These are phyloP conservation scores for Paramecium biaurelia DNA, from an alignment of 73 alveolate genomes.

Conservation along the genomic window DNA sequence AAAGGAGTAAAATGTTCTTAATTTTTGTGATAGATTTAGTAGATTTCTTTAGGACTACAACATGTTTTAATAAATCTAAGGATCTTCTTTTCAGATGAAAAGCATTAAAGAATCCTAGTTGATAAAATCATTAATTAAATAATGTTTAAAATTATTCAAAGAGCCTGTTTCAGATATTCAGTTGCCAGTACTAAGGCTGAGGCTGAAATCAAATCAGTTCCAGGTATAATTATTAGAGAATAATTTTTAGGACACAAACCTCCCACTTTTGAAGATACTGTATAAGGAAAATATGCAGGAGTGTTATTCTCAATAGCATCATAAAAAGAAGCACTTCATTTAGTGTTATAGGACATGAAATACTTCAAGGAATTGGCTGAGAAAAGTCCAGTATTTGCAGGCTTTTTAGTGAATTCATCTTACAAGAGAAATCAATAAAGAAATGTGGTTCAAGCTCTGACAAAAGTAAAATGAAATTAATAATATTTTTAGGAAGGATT, in stretches of 20 bases:
- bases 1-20: constrained; percentile 11
- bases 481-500: constrained; percentile 58
- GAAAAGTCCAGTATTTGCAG: constrained; percentile 60
- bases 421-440: constrained; percentile 61
- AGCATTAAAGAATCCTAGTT: neutral
- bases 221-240: neutral
- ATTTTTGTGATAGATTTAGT: neutral
- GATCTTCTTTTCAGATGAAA: constrained; percentile 4
- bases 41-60: neutral
- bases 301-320: constrained; percentile 81
- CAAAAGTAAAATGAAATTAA: neutral
- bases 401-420: constrained; percentile 63
- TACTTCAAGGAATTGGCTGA: constrained; percentile 66
- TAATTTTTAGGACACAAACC: constrained; percentile 55
- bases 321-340: constrained; percentile 61
- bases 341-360: constrained; percentile 72
- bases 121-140: constrained; percentile 1
- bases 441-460: constrained; percentile 62
- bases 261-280: constrained; percentile 71
- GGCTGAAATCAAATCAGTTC: constrained; percentile 41
- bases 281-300: constrained; percentile 78
- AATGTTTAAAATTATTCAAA: neutral
- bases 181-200: neutral
- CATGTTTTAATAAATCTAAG: neutral
- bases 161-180: constrained; percentile 16